Evolutionary conservation across 345 rosid species (phyloP).

Genomic region (Triadica sebifera): DNA sequence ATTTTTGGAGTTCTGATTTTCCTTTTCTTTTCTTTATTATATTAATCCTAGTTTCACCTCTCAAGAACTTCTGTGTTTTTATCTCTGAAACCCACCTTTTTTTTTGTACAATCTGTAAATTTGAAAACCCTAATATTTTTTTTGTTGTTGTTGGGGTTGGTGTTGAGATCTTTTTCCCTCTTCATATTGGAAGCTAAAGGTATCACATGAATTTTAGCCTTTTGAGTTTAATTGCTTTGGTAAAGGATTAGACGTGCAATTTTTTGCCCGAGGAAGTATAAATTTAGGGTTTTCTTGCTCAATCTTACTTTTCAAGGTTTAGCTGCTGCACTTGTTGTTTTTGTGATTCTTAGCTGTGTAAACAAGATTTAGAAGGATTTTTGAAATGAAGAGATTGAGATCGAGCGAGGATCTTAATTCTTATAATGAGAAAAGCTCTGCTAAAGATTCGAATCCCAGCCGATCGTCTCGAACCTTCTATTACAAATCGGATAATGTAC

Average conservation of each 20-base stretch:
- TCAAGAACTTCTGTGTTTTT: not conserved
- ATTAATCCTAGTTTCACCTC: not conserved
- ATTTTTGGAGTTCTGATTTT: not conserved
- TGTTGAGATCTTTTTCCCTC: too few species aligned
- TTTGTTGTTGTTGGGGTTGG: too few species aligned
- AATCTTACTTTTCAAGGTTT: conserved; percentile 3
- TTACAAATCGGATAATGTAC: conserved; percentile 47
- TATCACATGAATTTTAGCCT: not conserved
- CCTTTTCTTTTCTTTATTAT: not conserved
- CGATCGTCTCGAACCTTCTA: conserved; percentile 57
- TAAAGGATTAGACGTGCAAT: not conserved
- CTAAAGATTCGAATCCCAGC: conserved; percentile 47
- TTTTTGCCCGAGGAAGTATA: not conserved
- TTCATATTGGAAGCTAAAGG: too few species aligned
- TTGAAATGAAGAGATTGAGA: conserved; percentile 72
- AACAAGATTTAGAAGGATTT: not conserved
- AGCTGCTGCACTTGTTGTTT: not conserved
- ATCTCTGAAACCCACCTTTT: not conserved
- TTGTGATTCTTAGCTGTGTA: not conserved
- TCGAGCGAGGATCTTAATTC: conserved; percentile 80
- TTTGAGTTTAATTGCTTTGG: not conserved
- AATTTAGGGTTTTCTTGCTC: conserved; percentile 7
- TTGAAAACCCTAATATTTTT: not conserved
- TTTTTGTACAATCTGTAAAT: not conserved
- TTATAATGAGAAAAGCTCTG: conserved; percentile 40